Percentiles rank a stretch among this genome's conserved stretches.
These are phyloP conservation scores for Astrothelium macrocarpum DNA, from an alignment of 495 filamentous ascomycete species.

Conservation along the genomic window DNA sequence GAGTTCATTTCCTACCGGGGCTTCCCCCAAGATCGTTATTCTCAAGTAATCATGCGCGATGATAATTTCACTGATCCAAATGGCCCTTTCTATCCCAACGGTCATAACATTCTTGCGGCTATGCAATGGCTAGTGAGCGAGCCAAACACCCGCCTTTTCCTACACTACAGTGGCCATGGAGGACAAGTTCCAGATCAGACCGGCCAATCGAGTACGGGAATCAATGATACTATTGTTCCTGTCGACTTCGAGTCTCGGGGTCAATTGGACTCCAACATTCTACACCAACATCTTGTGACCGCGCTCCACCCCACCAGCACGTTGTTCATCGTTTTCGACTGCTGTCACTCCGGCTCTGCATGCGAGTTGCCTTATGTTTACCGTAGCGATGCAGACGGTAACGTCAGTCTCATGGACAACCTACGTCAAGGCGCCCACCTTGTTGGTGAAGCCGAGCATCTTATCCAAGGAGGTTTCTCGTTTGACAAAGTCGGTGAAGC, in stretches of 20 bases:
- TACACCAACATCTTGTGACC: conserved; percentile 46
- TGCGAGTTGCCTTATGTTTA: conserved; percentile 52
- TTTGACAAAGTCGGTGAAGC: conserved; percentile 42
- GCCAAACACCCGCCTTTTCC: conserved; percentile 42
- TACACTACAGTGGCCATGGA: conserved; percentile 53
- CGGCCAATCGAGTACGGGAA: conserved; percentile 27
- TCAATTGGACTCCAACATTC: conserved; percentile 43
- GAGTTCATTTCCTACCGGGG: conserved; percentile 35
- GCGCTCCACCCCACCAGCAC: conserved; percentile 41
- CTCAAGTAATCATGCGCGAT: conserved; percentile 48
- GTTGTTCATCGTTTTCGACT: conserved; percentile 51
- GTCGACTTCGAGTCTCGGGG: conserved; percentile 43
- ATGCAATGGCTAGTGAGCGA: conserved; percentile 47
- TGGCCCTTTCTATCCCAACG: conserved; percentile 44
- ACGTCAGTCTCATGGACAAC: conserved; percentile 47
- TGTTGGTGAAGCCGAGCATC: conserved; percentile 35
- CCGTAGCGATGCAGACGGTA: conserved; percentile 40
- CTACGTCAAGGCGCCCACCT: conserved; percentile 44
- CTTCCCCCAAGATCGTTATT: conserved; percentile 38
- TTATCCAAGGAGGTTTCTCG: conserved; percentile 46
- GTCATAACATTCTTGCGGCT: conserved; percentile 46
- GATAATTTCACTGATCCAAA: conserved; percentile 35
- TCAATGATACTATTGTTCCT: conserved; percentile 50
- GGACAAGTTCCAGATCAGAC: conserved; percentile 31
- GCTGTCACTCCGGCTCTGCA: conserved; percentile 53